A percentile compares a stretch with the other conserved stretches of the same genome.
phyloP scores from a whole-genome alignment of 169 alveolate genomes.

The Plasmodium berghei region DNA sequence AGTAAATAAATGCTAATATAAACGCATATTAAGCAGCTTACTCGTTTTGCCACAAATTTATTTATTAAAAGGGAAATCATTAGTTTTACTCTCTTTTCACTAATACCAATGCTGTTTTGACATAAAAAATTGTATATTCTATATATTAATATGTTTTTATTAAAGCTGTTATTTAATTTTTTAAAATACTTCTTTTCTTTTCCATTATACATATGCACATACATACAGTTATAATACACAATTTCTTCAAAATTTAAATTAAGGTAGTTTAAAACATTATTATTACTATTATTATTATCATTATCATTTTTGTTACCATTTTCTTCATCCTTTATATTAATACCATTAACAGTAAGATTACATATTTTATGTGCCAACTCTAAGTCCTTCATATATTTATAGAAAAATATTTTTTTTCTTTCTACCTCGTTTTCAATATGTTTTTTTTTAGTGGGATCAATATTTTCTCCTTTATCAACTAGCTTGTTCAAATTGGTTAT shows the following conservation, averaged over 20 bases:
- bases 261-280: background rate
- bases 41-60: conserved; percentile 12
- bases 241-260: conserved; percentile 39
- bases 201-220: conserved; percentile 12
- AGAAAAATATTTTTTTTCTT: conserved; percentile 21
- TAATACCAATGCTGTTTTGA: conserved; percentile 3
- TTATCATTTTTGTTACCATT: conserved; percentile 1
- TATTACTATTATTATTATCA: background rate
- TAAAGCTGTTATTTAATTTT: conserved; percentile 11
- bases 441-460: background rate
- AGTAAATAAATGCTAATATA: conserved; percentile 45
- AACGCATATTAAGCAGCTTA: conserved; percentile 44
- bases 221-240: conserved; percentile 20
- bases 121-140: conserved; percentile 14
- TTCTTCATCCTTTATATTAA: background rate
- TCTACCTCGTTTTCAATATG: background rate
- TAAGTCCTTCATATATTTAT: conserved; percentile 2
- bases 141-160: conserved; percentile 19
- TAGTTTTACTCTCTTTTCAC: background rate
- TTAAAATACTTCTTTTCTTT: conserved; percentile 11
- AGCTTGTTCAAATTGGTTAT: background rate
- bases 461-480: background rate
- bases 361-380: conserved; percentile 11
- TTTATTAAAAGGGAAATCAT: conserved; percentile 2
- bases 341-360: background rate